Conservation (phyloP, 164 flowering plant species). For the Vitis cinerea region DNA sequence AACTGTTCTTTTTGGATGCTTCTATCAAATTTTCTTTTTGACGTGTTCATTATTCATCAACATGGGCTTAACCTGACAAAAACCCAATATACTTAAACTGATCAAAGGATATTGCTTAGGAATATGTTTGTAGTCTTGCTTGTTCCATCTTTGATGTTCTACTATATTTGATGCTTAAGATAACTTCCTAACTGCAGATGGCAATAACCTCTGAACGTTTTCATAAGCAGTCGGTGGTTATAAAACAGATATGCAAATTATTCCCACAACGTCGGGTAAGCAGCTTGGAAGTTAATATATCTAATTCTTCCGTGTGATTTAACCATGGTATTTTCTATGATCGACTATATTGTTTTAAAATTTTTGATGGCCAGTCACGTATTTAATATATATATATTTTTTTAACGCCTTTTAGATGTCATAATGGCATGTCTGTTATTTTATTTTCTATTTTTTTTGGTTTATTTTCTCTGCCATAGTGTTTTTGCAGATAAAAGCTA, state of each 20-base stretch:
- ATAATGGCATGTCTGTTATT: no score
- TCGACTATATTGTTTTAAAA: neutral
- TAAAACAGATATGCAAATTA: slow-evolving; percentile 90
- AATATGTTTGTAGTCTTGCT: neutral
- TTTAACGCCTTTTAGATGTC: no score
- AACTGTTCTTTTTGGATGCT: neutral
- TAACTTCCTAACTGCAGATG: slow-evolving; percentile 55
- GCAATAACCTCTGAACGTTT: slow-evolving; percentile 85
- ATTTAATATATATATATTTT: no score
- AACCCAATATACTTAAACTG: neutral
- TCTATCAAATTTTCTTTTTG: neutral
- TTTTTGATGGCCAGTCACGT: neutral
- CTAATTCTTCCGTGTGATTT: neutral
- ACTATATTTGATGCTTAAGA: neutral
- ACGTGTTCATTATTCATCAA: neutral
- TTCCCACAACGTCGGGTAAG: slow-evolving; percentile 92
- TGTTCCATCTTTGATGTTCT: neutral
- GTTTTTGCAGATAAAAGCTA: no score
- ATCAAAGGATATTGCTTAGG: neutral
- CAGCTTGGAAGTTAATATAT: neutral
- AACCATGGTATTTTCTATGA: no score
- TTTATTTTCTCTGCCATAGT: no score
- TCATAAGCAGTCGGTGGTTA: slow-evolving; percentile 82
- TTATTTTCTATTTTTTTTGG: no score
- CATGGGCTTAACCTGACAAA: neutral